Evolutionary conservation across 2,329 filamentous ascomycete genomes (phyloP).

Genomic region (Acrodontium crateriforme): DNA sequence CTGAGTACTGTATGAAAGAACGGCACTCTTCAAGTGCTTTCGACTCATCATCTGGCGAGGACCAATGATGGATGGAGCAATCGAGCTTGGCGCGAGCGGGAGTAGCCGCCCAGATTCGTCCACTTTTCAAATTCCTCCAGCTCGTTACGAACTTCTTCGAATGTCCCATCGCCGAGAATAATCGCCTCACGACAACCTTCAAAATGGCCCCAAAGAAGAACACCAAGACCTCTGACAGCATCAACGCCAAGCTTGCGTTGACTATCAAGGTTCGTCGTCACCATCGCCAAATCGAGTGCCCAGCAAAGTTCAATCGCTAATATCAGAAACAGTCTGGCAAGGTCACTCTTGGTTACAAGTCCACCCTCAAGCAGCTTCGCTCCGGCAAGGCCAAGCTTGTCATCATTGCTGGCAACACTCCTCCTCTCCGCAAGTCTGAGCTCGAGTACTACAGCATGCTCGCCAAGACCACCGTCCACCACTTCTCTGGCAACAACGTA

Average conservation of each 20-base stretch:
- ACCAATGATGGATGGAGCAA: too few relatives aligned
- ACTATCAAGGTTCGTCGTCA: conserved; percentile 19
- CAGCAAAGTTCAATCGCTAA: conserved; percentile 7
- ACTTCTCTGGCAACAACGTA: conserved; percentile 98
- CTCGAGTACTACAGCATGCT: conserved; percentile 84
- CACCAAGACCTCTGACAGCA: conserved; percentile 77
- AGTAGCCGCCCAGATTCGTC: too few relatives aligned
- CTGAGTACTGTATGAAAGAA: too few relatives aligned
- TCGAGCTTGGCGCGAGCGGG: too few relatives aligned
- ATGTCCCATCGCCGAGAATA: too few relatives aligned
- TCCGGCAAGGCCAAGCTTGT: conserved; percentile 98
- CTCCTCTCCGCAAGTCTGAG: conserved; percentile 94
- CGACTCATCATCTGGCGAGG: too few relatives aligned
- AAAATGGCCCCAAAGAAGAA: conserved; percentile 62
- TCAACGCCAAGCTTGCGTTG: conserved; percentile 53
- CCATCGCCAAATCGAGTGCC: neutral
- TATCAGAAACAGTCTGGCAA: conserved; percentile 26
- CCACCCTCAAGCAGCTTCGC: conserved; percentile 77
- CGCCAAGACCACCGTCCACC: conserved; percentile 88
- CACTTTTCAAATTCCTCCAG: too few relatives aligned
- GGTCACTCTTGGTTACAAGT: conserved; percentile 86
- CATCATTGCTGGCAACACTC: conserved; percentile 90
- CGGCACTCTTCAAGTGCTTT: too few relatives aligned
- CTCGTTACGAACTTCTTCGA: too few relatives aligned
- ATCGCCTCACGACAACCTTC: conserved; percentile 18